phyloP scores from a whole-genome alignment of 2,329 filamentous ascomycete species.

The Ascochyta pisi region DNA sequence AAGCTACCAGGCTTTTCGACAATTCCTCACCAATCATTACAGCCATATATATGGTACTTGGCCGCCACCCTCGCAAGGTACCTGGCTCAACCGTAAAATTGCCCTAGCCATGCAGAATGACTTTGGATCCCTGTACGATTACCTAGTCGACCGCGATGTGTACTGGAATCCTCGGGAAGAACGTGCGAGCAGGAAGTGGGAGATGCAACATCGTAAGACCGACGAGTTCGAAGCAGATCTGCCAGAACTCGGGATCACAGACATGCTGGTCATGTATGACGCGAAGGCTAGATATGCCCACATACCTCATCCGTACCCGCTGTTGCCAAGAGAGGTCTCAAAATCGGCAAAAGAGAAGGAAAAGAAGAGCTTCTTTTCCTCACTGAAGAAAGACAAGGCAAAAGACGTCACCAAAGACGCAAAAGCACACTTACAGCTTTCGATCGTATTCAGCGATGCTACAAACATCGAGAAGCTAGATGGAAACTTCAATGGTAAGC shows the following conservation, averaged over 20 bases:
- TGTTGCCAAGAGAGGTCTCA: constrained; percentile 59
- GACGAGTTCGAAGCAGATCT: constrained; percentile 52
- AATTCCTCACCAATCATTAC: constrained; percentile 68
- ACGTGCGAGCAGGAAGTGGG: constrained; percentile 68
- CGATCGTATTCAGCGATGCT: constrained; percentile 50
- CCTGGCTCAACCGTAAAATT: constrained; percentile 67
- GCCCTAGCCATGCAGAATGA: constrained; percentile 67
- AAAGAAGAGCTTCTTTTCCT: constrained; percentile 43
- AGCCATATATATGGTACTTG: constrained; percentile 64
- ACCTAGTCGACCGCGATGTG: constrained; percentile 71
- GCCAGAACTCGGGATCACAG: constrained; percentile 67
- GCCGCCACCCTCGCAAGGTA: constrained; percentile 59
- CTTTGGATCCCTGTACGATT: constrained; percentile 74
- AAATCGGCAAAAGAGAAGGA: constrained; percentile 32
- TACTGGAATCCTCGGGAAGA: constrained; percentile 70
- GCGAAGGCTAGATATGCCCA: constrained; percentile 62
- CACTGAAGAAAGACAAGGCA: constrained; percentile 45
- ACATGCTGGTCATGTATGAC: constrained; percentile 71
- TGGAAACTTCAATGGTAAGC: constrained; percentile 45
- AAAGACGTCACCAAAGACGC: constrained; percentile 43
- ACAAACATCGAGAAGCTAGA: constrained; percentile 51
- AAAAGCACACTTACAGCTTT: constrained; percentile 50
- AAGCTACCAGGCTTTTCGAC: constrained; percentile 66
- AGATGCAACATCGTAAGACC: constrained; percentile 57
- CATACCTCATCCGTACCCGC: constrained; percentile 67